Base-by-base conservation (phyloP, 371 early-diverging fungal genomes). In the Lichtheimia hyalospora region DNA sequence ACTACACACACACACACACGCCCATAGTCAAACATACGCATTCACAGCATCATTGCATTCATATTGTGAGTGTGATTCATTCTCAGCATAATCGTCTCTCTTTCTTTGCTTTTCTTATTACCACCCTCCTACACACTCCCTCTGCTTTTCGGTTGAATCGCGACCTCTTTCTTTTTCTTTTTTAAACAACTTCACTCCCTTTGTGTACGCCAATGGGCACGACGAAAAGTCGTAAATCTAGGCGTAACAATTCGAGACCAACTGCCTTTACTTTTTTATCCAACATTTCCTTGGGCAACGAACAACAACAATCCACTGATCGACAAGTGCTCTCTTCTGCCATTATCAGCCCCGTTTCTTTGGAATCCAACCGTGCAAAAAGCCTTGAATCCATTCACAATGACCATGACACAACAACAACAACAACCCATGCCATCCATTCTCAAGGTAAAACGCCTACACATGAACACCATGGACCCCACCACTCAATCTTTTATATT, bases 211-310 rank as follows among this genome's bases (percentile, higher is more conserved):
- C 77, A 77, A 81, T 81, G 81, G 77, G 77, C 63, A 81, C 81
- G 73, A 71, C 81, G 66, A 77, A 81, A 74, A 74, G 78, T 80
- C 81, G 77, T 73, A 75, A 71, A 74, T 67, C 81, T 65, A 77
- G 81, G 77, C 77, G 77, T 68, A 74, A 77, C 64, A 75, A 74
- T 61, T 76, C 77, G 55, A 73, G 81, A 77, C 77, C 75, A 64
- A 68, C 75, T 55, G 81, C 81, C 62, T 72, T 71, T 64, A 56
- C 70, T 16, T 81, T 81, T 51, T 57, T 81, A 62, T 71, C 77
- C 43, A 77, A 77, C 54, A 77, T 81, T 44, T 54, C 73, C 20
- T 72, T 81, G 40, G 75, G 77, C 57, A 75, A 60, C 62, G 75
- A 75, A 69, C 54, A 55, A 44, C 56, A 55, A 43, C 44, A 44